Base-by-base conservation (phyloP, 352 stramenopile genomes). In the Globisporangium recalcitrans region DNA sequence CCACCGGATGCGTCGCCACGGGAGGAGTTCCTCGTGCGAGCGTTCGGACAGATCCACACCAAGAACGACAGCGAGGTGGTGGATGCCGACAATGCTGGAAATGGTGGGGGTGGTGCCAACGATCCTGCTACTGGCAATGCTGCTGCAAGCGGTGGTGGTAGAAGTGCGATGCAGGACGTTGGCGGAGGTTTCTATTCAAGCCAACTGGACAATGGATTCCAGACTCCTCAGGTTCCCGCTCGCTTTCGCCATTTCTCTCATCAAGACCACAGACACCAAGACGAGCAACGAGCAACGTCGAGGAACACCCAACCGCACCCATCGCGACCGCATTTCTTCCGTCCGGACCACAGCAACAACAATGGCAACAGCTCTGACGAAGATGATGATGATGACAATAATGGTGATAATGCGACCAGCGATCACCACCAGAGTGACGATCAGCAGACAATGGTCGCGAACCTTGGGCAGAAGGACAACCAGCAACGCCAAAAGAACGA, bases 21-120 rank as follows among this genome's bases (percentile, higher is more conserved):
- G 0, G 82, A 91, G 65, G 80, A 87, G 38, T 86, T 77, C 54
- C 73, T 91, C 32, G 71, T 91, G n/a, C 82, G 82, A 4, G 82
- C 82, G 6, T 91, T 91, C 56, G 76, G 82, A 57, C 84, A 80
- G 58, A 56, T 91, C 16, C 66, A 77, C 47, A 54, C 51, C 9
- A 34, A 54, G 31, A 48, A 21, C 34, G 40, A 62, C 19, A 21
- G 6, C 1, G 22, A 55, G 13, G 26, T 5, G 3, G 3, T 6
- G 10, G 26, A 14, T 16, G 7, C 24, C n/a, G 27, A 42, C 51
- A 53, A 47, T 27, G 32, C 36, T 13, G 26, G 36, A 22, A 31
- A 47, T 16, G 29, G 32, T 14, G 44, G 11, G 9, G 29, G 32
- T 14, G 44, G 11, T 7, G 19, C n/a, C 4, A 19, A 0, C 27